Evolutionary conservation across 2,329 filamentous ascomycete species (phyloP), one percentile per base, ranked within the genome.

Genomic region (Hawksworthiomyces lignivorus): DNA sequence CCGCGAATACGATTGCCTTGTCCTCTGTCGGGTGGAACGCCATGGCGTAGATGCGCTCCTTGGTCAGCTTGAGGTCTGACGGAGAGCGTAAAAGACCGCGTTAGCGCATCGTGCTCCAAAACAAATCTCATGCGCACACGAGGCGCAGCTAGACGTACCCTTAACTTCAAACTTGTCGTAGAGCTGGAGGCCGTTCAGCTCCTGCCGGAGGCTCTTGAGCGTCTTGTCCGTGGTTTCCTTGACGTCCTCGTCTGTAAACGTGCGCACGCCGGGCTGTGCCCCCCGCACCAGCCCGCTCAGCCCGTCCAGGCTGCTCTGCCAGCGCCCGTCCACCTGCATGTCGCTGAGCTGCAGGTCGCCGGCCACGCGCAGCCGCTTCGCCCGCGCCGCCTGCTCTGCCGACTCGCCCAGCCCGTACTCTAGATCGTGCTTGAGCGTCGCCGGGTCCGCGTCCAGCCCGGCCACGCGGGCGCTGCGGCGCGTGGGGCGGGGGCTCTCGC

Each of bases 1-100:
- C 90, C 0, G 90, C 90, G 57, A 98, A 94, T 2, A 97, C 74
- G 3, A 98, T 69, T 0, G 89, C 80, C 54, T 97, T 97, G 3
- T 89, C 80, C 44, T 80, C 71, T 0, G 81, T 89, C 0, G 92
- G 92, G 54, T 98, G 92, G 52, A 98, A 90, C 0, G 82, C 80
- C 53, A 97, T 78, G 0, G 85, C 75, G 56, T 97, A 98, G 12
- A 94, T 75, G 40, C 90, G 70, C 52, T 95, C 87, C 0, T 88
- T 89, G 0, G 85, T 90, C 36, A 96, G 82, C 58, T 96, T 97
- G 54, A 96, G 92, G 40, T 86, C 86, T 87, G 51, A n/a, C 7
- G 14, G 15, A 12, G 6, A 30, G 2, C 2, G 15, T 4, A 19
- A 29, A 14, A 4, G 5, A 14, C 18, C 4, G 20, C 12, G n/a